Evolutionary conservation across 2,329 filamentous ascomycete genomes (phyloP).

Genomic region (Ceratocystis alfenasii): DNA sequence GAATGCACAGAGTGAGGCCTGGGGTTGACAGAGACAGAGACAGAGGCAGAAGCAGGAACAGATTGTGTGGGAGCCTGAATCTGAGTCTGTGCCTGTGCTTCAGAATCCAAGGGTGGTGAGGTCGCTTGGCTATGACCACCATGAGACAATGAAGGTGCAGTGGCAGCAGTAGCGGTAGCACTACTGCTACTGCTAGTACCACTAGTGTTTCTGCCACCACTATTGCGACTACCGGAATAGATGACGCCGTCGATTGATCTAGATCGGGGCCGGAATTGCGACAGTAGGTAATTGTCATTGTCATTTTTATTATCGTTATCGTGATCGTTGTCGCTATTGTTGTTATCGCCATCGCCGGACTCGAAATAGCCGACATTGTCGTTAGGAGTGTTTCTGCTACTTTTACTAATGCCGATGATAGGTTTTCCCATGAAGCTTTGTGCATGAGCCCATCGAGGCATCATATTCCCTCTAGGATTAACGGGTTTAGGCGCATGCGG

Average conservation of each 20-base stretch:
- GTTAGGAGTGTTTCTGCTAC: background rate
- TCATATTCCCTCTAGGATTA: constrained; percentile 15
- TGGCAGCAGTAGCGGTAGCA: no score
- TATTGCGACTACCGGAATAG: no score
- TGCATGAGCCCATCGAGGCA: constrained; percentile 21
- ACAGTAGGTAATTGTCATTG: no score
- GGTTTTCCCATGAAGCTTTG: constrained; percentile 17
- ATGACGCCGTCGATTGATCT: no score
- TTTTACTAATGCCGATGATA: background rate
- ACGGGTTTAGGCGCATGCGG: constrained; percentile 20
- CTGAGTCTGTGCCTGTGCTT: background rate
- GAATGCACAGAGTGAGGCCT: background rate
- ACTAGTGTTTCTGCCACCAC: no score
- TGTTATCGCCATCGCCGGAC: background rate
- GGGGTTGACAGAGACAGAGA: constrained; percentile 12
- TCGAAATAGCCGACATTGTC: background rate
- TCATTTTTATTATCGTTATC: no score
- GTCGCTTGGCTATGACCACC: background rate
- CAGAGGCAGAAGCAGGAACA: constrained; percentile 11
- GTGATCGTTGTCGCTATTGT: no score
- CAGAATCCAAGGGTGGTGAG: background rate
- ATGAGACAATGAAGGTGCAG: no score
- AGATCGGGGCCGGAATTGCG: no score
- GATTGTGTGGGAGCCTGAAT: background rate
- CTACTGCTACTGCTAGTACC: no score